phyloP scores from a whole-genome alignment of 148 eudicot genomes.

The Rhododendron ovatum region DNA sequence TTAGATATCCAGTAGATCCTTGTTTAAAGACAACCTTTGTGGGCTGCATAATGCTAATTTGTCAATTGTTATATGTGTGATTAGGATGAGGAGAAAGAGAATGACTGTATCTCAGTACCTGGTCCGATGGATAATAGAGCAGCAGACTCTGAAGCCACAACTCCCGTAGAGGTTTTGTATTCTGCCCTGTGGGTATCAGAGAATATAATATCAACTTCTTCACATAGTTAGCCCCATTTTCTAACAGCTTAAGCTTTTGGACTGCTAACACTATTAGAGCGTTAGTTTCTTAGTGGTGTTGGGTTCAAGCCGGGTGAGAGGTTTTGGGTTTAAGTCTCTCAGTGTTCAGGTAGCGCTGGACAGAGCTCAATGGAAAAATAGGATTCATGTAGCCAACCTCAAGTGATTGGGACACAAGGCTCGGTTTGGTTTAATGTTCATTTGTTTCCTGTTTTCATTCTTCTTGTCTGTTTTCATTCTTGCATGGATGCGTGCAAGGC shows the following conservation, averaged over 20 bases:
- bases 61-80: background rate
- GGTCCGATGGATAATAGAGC: constrained; percentile 20
- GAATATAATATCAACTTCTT: background rate
- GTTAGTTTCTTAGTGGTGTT: background rate
- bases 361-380: background rate
- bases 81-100: constrained; percentile 33
- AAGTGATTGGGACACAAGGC: no score
- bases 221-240: background rate
- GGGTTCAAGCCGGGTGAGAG: background rate
- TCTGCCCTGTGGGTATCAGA: background rate
- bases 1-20: background rate
- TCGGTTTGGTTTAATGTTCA: background rate
- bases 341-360: background rate
- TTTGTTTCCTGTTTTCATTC: background rate
- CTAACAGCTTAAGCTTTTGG: background rate
- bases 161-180: constrained; percentile 19
- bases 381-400: background rate
- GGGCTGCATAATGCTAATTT: constrained; percentile 13
- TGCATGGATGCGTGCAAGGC: background rate
- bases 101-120: constrained; percentile 19
- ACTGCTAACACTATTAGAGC: background rate
- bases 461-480: background rate
- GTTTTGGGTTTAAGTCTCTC: background rate
- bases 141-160: constrained; percentile 14
- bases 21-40: background rate